Conservation (phyloP, 2,329 filamentous ascomycete species). For the Monosporascus sp. region DNA sequence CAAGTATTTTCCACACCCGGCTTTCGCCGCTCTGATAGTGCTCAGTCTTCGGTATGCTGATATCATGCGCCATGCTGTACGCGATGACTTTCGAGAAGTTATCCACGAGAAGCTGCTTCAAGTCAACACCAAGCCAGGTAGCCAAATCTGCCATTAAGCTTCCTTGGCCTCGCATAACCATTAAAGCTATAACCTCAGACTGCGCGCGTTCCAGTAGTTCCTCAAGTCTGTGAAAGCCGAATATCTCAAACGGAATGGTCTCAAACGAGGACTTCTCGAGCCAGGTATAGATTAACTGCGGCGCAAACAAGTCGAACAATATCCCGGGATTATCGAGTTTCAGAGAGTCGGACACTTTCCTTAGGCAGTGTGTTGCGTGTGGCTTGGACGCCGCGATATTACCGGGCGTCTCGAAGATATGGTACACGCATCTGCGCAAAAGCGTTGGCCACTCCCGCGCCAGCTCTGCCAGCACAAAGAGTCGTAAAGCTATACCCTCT, state of each 20-base stretch:
- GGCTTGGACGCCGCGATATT: slow-evolving; percentile 57
- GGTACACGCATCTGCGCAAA: slow-evolving; percentile 80
- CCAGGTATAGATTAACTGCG: slow-evolving; percentile 91
- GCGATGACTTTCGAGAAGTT: slow-evolving; percentile 76
- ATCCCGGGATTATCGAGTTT: slow-evolving; percentile 59
- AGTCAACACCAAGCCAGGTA: slow-evolving; percentile 45
- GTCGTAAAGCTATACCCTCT: slow-evolving; percentile 80
- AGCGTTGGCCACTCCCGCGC: slow-evolving; percentile 83
- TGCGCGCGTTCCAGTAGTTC: slow-evolving; percentile 67
- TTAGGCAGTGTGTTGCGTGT: slow-evolving; percentile 70
- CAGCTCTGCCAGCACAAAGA: slow-evolving; percentile 70
- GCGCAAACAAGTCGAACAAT: slow-evolving; percentile 78
- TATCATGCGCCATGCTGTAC: slow-evolving; percentile 77
- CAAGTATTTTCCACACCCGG: slow-evolving; percentile 63
- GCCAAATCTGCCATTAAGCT: slow-evolving; percentile 57
- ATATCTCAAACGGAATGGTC: slow-evolving; percentile 79
- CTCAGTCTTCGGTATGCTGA: slow-evolving; percentile 38
- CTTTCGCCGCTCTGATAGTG: slow-evolving; percentile 55
- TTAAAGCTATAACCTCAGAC: slow-evolving; percentile 72
- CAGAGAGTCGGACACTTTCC: slow-evolving; percentile 59
- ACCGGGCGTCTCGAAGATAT: slow-evolving; percentile 87
- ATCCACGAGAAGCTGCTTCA: slow-evolving; percentile 52
- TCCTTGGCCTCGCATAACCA: slow-evolving; percentile 74
- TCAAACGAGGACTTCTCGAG: slow-evolving; percentile 60
- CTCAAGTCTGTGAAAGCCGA: slow-evolving; percentile 65